phyloP scores from a whole-genome alignment of 495 filamentous ascomycete genomes.

The Neurospora sp. region DNA sequence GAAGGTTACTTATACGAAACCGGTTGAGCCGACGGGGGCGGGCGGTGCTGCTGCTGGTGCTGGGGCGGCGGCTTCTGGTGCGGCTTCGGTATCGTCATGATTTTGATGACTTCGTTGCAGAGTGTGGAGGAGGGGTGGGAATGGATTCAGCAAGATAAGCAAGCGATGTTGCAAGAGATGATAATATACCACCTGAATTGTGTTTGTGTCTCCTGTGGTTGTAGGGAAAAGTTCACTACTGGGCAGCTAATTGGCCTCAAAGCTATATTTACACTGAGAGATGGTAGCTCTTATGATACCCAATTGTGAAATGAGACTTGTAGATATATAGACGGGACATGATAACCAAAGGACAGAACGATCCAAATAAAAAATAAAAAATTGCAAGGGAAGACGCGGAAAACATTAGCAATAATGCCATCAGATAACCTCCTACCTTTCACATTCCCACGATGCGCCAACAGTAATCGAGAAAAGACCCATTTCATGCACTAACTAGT shows the following conservation, averaged over 20 bases:
- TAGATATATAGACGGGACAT: neutral
- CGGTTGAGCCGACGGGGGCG: conserved; percentile 40
- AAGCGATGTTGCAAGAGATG: neutral
- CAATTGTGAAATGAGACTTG: neutral
- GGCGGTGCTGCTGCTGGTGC: neutral
- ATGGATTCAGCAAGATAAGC: neutral
- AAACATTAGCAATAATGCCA: neutral
- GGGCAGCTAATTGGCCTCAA: neutral
- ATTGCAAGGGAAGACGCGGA: neutral
- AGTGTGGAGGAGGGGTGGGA: neutral
- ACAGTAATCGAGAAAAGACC: neutral
- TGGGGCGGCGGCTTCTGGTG: neutral
- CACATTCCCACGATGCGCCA: neutral
- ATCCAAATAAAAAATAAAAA: neutral
- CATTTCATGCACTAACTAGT: neutral
- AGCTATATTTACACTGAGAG: neutral
- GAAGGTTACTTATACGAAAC: conserved; percentile 96
- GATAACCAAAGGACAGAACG: neutral
- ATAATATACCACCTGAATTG: neutral
- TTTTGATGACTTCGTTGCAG: neutral
- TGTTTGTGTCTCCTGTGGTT: neutral
- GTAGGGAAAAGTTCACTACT: neutral
- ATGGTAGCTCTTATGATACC: neutral
- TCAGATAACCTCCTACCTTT: neutral
- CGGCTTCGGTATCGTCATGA: neutral